A percentile compares a stretch with the other conserved stretches of the same genome.
Conservation (phyloP, 768 basidiomycete species). For the Gloeophyllum trabeum region DNA sequence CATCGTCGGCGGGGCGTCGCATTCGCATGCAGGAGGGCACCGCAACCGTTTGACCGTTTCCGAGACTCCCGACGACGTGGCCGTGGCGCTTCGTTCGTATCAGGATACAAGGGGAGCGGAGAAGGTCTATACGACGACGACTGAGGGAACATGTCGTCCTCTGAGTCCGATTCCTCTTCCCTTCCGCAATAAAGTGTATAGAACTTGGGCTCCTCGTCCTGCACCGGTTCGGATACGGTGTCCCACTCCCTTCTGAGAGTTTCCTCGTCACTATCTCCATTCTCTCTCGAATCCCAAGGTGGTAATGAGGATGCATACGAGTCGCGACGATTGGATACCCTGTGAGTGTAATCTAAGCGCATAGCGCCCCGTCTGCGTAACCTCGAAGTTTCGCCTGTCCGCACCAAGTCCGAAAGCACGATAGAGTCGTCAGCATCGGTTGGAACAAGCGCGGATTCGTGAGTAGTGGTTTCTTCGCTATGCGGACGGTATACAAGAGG, state of each 20-base stretch:
- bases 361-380: conserved; percentile 66
- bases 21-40: conserved; percentile 43
- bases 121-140: conserved; percentile 19
- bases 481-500: neutral
- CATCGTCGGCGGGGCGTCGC: conserved; percentile 41
- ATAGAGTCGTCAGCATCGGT: conserved; percentile 57
- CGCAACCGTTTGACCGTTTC: conserved; percentile 42
- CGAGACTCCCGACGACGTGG: neutral
- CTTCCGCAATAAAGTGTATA: conserved; percentile 32
- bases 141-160: conserved; percentile 4
- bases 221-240: too few species aligned
- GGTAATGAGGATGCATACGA: too few species aligned
- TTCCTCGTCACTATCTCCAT: conserved; percentile 4
- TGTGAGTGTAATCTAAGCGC: conserved; percentile 36
- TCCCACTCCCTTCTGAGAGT: conserved; percentile 13
- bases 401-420: conserved; percentile 62
- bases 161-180: conserved; percentile 10
- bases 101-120: conserved; percentile 23
- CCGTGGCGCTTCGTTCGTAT: neutral
- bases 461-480: neutral
- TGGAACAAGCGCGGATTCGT: conserved; percentile 6
- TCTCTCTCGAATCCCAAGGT: neutral
- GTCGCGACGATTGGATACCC: neutral
- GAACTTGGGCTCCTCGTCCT: conserved; percentile 15
- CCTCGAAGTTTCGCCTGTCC: conserved; percentile 64